Evolutionary conservation across 306 rosid genomes (phyloP).

Genomic region (Vachellia collinsii): DNA sequence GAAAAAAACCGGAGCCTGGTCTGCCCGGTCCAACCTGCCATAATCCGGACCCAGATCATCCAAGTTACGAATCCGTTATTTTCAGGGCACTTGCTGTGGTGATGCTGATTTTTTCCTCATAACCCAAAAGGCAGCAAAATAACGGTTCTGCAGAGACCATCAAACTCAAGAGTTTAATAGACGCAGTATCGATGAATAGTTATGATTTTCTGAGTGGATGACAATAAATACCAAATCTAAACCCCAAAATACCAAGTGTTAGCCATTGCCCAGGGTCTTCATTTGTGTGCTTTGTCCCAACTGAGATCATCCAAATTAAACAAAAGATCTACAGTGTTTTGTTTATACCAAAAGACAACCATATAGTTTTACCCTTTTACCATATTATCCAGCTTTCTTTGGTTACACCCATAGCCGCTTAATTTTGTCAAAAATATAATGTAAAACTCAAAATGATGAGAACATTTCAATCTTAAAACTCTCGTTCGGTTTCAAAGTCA

Average conservation of each 20-base stretch:
- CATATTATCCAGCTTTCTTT: background rate
- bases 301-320: constrained; percentile 21
- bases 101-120: constrained; percentile 66
- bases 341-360: background rate
- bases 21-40: too few species aligned
- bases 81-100: constrained; percentile 32
- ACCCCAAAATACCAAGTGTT: background rate
- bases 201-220: background rate
- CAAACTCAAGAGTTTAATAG: constrained; percentile 1
- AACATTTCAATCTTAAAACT: background rate
- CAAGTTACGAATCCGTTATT: background rate
- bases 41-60: too few species aligned
- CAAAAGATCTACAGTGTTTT: background rate
- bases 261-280: background rate
- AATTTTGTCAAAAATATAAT: background rate
- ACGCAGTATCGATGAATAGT: background rate
- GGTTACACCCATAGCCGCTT: background rate
- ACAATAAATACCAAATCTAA: background rate
- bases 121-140: constrained; percentile 89
- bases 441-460: background rate
- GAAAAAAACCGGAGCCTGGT: too few species aligned
- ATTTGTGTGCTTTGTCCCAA: background rate
- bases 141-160: constrained; percentile 73
- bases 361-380: background rate
- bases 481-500: background rate